These are phyloP conservation scores for Coleophoma crateriformis DNA, from an alignment of 2,329 filamentous ascomycete genomes.

Conservation along the genomic window DNA sequence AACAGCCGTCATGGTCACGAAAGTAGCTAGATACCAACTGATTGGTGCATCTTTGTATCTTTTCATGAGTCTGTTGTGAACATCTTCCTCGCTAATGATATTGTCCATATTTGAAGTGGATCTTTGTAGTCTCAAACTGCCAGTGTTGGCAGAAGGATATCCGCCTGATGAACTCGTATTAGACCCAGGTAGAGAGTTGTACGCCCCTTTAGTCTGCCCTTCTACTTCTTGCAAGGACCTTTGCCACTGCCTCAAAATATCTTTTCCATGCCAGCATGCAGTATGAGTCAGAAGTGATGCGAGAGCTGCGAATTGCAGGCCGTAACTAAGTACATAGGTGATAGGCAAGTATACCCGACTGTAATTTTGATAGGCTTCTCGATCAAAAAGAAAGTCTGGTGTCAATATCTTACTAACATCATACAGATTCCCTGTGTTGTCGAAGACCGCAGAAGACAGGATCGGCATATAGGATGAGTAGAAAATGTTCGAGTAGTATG, in stretches of 20 bases:
- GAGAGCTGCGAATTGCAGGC: slow-evolving; percentile 77
- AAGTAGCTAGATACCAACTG: slow-evolving; percentile 74
- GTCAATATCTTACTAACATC: slow-evolving; percentile 78
- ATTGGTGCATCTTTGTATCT: slow-evolving; percentile 77
- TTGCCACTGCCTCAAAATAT: slow-evolving; percentile 74
- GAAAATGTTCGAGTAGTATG: slow-evolving; percentile 76
- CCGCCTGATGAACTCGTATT: slow-evolving; percentile 9
- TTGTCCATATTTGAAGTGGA: slow-evolving; percentile 39
- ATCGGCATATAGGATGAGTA: slow-evolving; percentile 85
- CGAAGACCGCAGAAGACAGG: slow-evolving; percentile 77
- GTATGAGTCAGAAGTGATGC: slow-evolving; percentile 78
- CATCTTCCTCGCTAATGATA: slow-evolving; percentile 68
- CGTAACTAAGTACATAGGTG: slow-evolving; percentile 83
- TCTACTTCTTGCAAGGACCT: slow-evolving; percentile 60
- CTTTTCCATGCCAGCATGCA: slow-evolving; percentile 75
- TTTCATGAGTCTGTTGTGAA: slow-evolving; percentile 79
- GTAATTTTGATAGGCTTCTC: slow-evolving; percentile 71
- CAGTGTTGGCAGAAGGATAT: neutral
- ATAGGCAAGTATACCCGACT: slow-evolving; percentile 81
- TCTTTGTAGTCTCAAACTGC: slow-evolving; percentile 13
- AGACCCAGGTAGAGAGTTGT: slow-evolving; percentile 40
- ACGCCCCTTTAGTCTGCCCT: slow-evolving; percentile 41
- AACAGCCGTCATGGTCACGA: slow-evolving; percentile 68
- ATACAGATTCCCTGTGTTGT: slow-evolving; percentile 76
- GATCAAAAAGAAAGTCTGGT: slow-evolving; percentile 70